A percentile compares a stretch with the other conserved stretches of the same genome.
Conservation (phyloP, 2,329 filamentous ascomycete genomes). For the Aschersonia sp. region DNA sequence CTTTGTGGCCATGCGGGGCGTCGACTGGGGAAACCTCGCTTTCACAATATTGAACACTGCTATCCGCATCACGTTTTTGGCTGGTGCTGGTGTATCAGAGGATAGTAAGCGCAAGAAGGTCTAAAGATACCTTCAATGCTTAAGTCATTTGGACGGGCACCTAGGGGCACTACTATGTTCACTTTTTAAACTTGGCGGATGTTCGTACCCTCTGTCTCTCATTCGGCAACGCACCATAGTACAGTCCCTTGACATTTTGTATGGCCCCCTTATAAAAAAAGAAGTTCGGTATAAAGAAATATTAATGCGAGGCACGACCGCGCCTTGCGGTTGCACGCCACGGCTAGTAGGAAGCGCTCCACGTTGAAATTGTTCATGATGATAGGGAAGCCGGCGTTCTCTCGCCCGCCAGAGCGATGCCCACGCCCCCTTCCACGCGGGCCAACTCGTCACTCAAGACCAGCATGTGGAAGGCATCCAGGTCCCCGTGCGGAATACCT, state of each 20-base stretch:
- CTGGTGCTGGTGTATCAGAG: neutral
- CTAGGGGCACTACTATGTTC: neutral
- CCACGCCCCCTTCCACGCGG: constrained; percentile 40
- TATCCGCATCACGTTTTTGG: neutral
- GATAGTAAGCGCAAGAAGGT: neutral
- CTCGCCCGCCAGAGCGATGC: constrained; percentile 42
- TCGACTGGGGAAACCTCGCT: neutral
- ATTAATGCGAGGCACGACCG: constrained; percentile 41
- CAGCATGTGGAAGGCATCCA: too few species aligned
- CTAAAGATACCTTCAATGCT: neutral
- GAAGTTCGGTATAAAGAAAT: too few species aligned
- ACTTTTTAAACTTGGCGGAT: neutral
- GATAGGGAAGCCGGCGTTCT: constrained; percentile 40
- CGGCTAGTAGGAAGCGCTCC: constrained; percentile 44
- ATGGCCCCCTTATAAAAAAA: too few species aligned
- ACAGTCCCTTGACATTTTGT: too few species aligned
- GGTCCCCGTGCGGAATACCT: too few species aligned
- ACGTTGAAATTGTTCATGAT: constrained; percentile 44
- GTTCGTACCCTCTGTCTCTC: neutral
- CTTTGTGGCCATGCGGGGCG: neutral
- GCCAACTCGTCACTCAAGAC: too few species aligned
- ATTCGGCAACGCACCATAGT: too few species aligned
- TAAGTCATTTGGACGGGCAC: neutral
- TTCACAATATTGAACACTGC: neutral
- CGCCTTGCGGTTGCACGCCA: constrained; percentile 40